Base-by-base conservation (phyloP, 768 basidiomycete species). In the Royoungia palumana region DNA sequence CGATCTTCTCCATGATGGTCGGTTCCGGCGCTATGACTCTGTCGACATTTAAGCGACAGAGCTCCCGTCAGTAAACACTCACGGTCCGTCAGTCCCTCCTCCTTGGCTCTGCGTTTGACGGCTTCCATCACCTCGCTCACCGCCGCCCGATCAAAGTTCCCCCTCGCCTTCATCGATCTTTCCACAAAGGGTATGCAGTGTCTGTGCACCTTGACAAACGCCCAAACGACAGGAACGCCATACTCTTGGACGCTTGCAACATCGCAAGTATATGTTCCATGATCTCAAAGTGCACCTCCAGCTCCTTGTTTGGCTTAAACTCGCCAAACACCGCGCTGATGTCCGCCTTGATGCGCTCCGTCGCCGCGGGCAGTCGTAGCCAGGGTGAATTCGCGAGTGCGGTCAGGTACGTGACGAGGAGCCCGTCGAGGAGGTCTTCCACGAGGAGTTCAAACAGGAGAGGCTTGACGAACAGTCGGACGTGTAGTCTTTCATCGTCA, bases 221-320 rank as follows among this genome's bases (percentile, higher is more conserved):
- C 75, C 85, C 89, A 96, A 88, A 96, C 11, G 94, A 94, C 46
- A 98, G 72, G 75, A 95, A 95, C 3, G 86, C 85, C 68, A 97
- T 81, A 53, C 87, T 87, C 71, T 87, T 87, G 35, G 87, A 89
- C 1, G 94, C 90, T 51, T 89, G 85, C 30, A 96, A 71, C 63
- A 97, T 77, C 5, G n/a, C n/a, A n/a, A n/a, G n/a, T n/a, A n/a
- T n/a, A n/a, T n/a, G n/a, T n/a, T n/a, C n/a, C n/a, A n/a, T n/a
- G n/a, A n/a, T n/a, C n/a, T n/a, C n/a, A n/a, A n/a, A n/a, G n/a
- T n/a, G n/a, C n/a, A n/a, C n/a, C n/a, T n/a, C n/a, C n/a, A n/a
- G n/a, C n/a, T n/a, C n/a, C n/a, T n/a, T n/a, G n/a, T n/a, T n/a
- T n/a, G n/a, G n/a, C n/a, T n/a, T n/a, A n/a, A n/a, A n/a, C n/a